Evolutionary conservation across 202 grass and related monocot genomes (phyloP), one percentile per base, ranked within the genome.

Genomic region (Sporobolus alterniflorus): DNA sequence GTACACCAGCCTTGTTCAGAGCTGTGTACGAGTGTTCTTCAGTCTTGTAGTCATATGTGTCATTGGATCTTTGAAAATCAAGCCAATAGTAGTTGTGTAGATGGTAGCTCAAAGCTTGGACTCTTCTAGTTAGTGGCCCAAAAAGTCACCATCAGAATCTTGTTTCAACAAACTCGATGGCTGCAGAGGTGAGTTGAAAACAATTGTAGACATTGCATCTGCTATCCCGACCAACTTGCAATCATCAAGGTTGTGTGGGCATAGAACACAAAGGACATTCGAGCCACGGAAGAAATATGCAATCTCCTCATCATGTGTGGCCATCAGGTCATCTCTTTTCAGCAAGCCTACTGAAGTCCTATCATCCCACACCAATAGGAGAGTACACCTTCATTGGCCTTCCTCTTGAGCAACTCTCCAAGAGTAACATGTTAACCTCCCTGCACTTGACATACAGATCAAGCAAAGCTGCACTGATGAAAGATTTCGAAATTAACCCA

Each of bases 361-460:
- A 36, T 98, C 96, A 92, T 96, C 93, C 96, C 96, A 98, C 78
- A 96, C 91, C 20, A 98, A 91, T 89, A 98, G 94, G 33, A 94
- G 82, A 50, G 82, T 29, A 98, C 93, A 78, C 96, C 96, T 67
- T 98, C 96, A 40, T 64, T 83, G 26, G 93, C 96, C 83, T 98
- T 98, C 73, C 29, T 94, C 89, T 98, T 96, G 73, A 98, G 92
- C 44, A 98, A 64, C 73, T 98, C 93, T 21, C 96, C 96, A 28
- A 98, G 85, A 48, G 89, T 96, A 59, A 87, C 80, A 84, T 96
- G n/a, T 80, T n/a, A 31, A 83, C 2, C 50, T 89, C 57, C 34
- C 89, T 84, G 2, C 92, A 89, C 69, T 94, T 94, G 44, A 75
- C 86, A 79, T 89, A 94, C 89, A 91, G 91, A 80, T 94, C 89